Evolutionary conservation across 2,329 filamentous ascomycete species (phyloP), one percentile per base, ranked within the genome.

Genomic region (Laburnicola sp.): DNA sequence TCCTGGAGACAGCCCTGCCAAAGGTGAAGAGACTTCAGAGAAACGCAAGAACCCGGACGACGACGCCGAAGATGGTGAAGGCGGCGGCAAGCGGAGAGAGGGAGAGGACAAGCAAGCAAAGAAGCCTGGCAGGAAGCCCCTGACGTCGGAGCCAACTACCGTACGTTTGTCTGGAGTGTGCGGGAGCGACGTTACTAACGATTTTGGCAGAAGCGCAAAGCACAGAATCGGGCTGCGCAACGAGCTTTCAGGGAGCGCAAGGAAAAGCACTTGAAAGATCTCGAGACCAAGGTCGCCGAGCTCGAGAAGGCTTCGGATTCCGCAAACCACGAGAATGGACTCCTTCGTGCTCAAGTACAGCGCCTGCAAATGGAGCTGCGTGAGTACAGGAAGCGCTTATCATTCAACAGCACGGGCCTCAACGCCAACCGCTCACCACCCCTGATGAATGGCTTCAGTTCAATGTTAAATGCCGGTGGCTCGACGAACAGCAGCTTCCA

Each of bases 91-190:
- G 78, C 84, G 91, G 58, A 84, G 89, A 53, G 91, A 96, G 74
- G 85, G 87, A 52, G 86, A 91, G 49, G 90, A 92, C 38, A 96
- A 94, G 75, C 81, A 86, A 37, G 85, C 90, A 23, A 97, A 97
- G 84, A 99, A 97, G 77, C 93, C 94, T 3, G 94, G 94, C 44
- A 85, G 94, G 57, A 99, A 99, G 80, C 94, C 93, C 21, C 80
- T 97, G 65, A 97, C 91, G 41, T 95, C 90, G 22, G 94, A 97
- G 74, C 94, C 94, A 23, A 97, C 89, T 62, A 94, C 92, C 61
- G 93, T 97, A 86, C 79, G 92, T 84, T 41, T 38, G 35, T 41
- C 36, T 34, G 28, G 30, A 53, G 37, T n/a, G 10, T 9, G 37
- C 38, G 53, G 28, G 16, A 51, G 23, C 16, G 37, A 48, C 28